Percentiles rank a stretch among this genome's conserved stretches.
Evolutionary conservation across 768 basidiomycete genomes (phyloP).

Genomic region (Russula brevipes): DNA sequence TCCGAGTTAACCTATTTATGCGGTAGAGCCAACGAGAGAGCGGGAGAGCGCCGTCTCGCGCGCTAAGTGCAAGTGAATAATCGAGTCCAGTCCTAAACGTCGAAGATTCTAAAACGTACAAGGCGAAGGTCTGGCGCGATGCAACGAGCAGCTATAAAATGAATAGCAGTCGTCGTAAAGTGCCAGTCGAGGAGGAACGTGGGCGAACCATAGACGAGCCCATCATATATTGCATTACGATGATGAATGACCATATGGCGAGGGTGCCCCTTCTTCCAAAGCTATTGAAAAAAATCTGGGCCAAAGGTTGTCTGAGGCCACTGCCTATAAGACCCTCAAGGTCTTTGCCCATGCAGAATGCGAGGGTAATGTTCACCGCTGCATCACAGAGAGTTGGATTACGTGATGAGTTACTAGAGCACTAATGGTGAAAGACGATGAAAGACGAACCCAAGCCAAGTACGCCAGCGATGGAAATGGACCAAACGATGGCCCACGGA

Average conservation of each 20-base stretch:
- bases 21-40: slow-evolving; percentile 51
- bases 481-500: slow-evolving; percentile 61
- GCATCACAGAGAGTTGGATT: slow-evolving; percentile 11
- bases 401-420: background rate
- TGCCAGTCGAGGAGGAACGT: background rate
- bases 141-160: slow-evolving; percentile 39
- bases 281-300: slow-evolving; percentile 43
- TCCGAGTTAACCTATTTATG: slow-evolving; percentile 47
- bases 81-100: background rate
- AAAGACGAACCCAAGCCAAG: slow-evolving; percentile 58
- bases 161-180: background rate
- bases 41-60: slow-evolving; percentile 59
- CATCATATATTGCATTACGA: slow-evolving; percentile 49
- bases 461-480: slow-evolving; percentile 51
- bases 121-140: slow-evolving; percentile 54
- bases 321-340: slow-evolving; percentile 36
- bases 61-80: slow-evolving; percentile 1
- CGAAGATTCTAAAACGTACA: slow-evolving; percentile 27
- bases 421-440: background rate
- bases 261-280: slow-evolving; percentile 47
- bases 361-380: slow-evolving; percentile 49
- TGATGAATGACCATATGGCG: slow-evolving; percentile 51
- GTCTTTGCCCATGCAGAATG: slow-evolving; percentile 56
- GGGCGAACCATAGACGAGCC: slow-evolving; percentile 42
- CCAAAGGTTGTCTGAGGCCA: slow-evolving; percentile 40